A percentile compares a stretch with the other conserved stretches of the same genome.
Evolutionary conservation across 116 monocot genomes (phyloP).

Genomic region (Zostera marina): DNA sequence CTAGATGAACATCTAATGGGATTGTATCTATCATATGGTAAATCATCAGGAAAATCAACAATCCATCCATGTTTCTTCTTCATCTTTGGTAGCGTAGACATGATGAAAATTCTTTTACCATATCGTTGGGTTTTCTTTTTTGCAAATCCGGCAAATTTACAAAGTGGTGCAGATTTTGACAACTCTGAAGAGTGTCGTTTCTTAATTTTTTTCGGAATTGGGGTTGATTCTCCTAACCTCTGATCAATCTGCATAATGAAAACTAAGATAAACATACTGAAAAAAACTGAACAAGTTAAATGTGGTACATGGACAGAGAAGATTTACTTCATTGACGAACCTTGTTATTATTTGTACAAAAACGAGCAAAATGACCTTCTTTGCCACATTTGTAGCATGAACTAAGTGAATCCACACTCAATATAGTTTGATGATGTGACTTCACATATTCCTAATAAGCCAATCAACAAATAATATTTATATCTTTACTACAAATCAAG

Average conservation of each 20-base stretch:
- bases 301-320: background rate
- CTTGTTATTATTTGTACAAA: constrained; percentile 45
- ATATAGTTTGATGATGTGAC: constrained; percentile 14
- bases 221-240: constrained; percentile 11
- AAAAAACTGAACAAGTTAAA: background rate
- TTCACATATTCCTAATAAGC: constrained; percentile 59
- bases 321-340: constrained; percentile 7
- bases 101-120: constrained; percentile 12
- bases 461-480: background rate
- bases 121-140: constrained; percentile 18
- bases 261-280: background rate
- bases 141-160: constrained; percentile 11
- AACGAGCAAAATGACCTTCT: constrained; percentile 88
- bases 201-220: constrained; percentile 7
- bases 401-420: constrained; percentile 8
- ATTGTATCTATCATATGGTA: constrained; percentile 13
- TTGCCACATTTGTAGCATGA: constrained; percentile 67
- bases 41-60: constrained; percentile 36
- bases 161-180: constrained; percentile 18
- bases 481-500: background rate
- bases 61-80: constrained; percentile 40
- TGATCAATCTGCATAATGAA: constrained; percentile 15
- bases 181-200: constrained; percentile 5
- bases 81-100: constrained; percentile 14
- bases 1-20: constrained; percentile 5